phyloP scores from a whole-genome alignment of 495 filamentous ascomycete species.

The Saxophila tyrrhenica region DNA sequence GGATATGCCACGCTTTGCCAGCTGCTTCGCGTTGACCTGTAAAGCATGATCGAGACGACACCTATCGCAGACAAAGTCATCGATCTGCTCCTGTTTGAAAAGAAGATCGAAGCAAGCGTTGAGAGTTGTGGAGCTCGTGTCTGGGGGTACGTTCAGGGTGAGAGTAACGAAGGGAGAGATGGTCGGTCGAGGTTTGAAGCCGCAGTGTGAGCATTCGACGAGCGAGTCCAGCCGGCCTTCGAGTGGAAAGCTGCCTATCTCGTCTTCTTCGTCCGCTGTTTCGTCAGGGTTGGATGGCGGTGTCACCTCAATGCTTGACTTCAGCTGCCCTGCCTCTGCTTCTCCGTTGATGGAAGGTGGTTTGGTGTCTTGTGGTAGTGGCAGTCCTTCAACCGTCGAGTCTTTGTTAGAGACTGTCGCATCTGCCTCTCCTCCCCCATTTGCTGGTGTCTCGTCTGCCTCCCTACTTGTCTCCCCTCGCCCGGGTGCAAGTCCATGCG shows the following conservation, averaged over 20 bases:
- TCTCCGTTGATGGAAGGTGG: neutral
- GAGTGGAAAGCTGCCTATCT: conserved; percentile 70
- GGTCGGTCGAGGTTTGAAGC: conserved; percentile 74
- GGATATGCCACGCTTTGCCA: conserved; percentile 36
- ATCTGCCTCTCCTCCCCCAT: too few species aligned
- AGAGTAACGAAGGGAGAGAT: conserved; percentile 81
- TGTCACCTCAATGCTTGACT: neutral
- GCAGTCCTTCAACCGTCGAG: neutral
- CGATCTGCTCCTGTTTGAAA: conserved; percentile 89
- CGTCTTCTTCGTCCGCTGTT: conserved; percentile 21
- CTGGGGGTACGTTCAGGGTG: conserved; percentile 82
- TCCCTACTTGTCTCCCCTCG: neutral
- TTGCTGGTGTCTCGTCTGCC: too few species aligned
- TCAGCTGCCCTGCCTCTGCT: neutral
- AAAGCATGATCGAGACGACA: conserved; percentile 78
- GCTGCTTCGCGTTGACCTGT: conserved; percentile 37
- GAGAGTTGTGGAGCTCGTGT: conserved; percentile 47
- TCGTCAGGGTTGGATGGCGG: conserved; percentile 2
- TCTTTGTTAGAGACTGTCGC: neutral
- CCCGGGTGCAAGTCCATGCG: neutral
- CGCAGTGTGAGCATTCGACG: conserved; percentile 82
- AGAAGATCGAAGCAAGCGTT: conserved; percentile 80
- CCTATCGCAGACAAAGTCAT: conserved; percentile 90
- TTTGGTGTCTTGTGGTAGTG: neutral
- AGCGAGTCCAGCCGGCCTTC: conserved; percentile 82